phyloP scores from a whole-genome alignment of 192 early-diverging fungal species.

The Phlyctochytrium bullatum region DNA sequence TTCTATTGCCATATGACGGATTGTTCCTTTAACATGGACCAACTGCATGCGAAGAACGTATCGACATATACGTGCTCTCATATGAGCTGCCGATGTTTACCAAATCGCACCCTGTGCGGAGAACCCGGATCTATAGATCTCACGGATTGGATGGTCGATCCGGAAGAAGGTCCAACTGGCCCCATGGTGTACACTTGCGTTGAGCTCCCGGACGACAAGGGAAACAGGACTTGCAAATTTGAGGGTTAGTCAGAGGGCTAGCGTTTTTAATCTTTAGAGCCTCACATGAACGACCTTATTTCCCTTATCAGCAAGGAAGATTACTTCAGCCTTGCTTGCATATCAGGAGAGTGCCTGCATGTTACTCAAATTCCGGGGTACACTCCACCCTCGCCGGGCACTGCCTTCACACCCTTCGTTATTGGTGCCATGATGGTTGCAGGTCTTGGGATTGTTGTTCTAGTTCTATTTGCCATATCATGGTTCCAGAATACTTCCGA shows the following conservation, averaged over 20 bases:
- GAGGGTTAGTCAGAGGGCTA: constrained; percentile 39
- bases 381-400: constrained; percentile 36
- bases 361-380: constrained; percentile 84
- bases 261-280: constrained; percentile 41
- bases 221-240: constrained; percentile 54
- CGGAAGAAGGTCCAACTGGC: constrained; percentile 73
- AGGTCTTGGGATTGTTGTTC: constrained; percentile 37
- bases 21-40: constrained; percentile 63
- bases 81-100: constrained; percentile 79
- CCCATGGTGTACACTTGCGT: constrained; percentile 34
- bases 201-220: constrained; percentile 9
- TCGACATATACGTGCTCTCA: constrained; percentile 68
- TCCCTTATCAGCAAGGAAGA: constrained; percentile 76
- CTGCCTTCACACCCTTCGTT: constrained; percentile 36
- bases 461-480: constrained; percentile 28
- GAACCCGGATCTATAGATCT: constrained; percentile 74
- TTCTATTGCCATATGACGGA: constrained; percentile 83
- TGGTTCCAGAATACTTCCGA: constrained; percentile 14
- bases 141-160: constrained; percentile 72
- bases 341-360: constrained; percentile 84
- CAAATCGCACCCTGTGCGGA: constrained; percentile 76
- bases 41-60: constrained; percentile 46
- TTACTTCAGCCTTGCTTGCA: constrained; percentile 74
- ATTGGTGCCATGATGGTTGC: constrained; percentile 44
- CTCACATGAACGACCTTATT: constrained; percentile 83